phyloP scores from a whole-genome alignment of 1,284 basidiomycete genomes.

The Tilletia caries region DNA sequence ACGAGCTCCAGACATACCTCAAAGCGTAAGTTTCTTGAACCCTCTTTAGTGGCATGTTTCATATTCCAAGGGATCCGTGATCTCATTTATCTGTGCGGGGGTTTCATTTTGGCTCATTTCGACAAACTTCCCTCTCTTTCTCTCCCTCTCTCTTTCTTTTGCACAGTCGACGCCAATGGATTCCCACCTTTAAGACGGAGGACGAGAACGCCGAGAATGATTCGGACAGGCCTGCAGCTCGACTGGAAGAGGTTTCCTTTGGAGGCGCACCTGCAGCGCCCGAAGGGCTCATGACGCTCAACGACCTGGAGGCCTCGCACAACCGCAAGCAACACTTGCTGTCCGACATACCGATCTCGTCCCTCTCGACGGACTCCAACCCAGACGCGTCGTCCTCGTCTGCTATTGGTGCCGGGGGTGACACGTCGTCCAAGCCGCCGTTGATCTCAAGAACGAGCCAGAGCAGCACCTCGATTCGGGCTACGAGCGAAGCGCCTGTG shows the following conservation, averaged over 20 bases:
- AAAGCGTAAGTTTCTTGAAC: conserved; percentile 24
- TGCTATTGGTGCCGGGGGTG: not conserved
- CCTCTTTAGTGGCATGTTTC: not conserved
- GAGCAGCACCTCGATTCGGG: conserved; percentile 7
- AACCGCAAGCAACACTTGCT: conserved; percentile 30
- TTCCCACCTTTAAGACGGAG: conserved; percentile 29
- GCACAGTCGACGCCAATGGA: conserved; percentile 32
- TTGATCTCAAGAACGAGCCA: conserved; percentile 12
- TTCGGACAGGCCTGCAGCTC: not conserved
- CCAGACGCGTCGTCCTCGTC: not conserved
- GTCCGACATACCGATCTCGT: conserved; percentile 11
- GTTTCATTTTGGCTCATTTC: not conserved
- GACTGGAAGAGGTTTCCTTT: conserved; percentile 12
- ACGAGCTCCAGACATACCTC: conserved; percentile 41
- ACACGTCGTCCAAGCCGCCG: not conserved
- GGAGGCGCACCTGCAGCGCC: conserved; percentile 17
- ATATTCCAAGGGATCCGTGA: not conserved
- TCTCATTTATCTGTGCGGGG: not conserved
- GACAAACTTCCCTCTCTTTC: not conserved
- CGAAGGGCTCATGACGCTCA: conserved; percentile 30
- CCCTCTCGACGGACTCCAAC: not conserved
- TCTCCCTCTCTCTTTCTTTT: not conserved
- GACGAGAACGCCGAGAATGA: not conserved
- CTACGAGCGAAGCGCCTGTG: conserved; percentile 13
- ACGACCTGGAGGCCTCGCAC: conserved; percentile 41